These are phyloP conservation scores for Pythium diclinum DNA, from an alignment of 352 stramenopile genomes.

Conservation along the genomic window DNA sequence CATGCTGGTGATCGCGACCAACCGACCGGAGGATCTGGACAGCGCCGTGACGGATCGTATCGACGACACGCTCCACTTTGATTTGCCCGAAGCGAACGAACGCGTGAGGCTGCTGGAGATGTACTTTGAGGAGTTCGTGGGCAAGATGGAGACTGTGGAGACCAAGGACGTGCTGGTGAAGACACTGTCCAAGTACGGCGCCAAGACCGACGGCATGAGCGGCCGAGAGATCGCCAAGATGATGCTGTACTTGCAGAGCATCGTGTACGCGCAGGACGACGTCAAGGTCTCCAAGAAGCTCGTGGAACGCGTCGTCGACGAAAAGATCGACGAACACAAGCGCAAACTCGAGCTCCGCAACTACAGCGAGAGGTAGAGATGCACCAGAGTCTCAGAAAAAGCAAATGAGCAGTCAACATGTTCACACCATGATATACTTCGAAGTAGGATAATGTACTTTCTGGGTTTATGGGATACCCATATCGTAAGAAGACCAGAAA, in stretches of 20 bases:
- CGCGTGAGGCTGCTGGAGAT: constrained; percentile 62
- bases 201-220: constrained; percentile 71
- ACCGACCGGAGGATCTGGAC: constrained; percentile 78
- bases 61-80: constrained; percentile 81
- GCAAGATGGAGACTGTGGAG: constrained; percentile 22
- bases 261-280: constrained; percentile 72
- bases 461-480: too few relatives aligned
- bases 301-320: constrained; percentile 55
- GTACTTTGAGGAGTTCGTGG: constrained; percentile 68
- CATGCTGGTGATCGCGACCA: constrained; percentile 84
- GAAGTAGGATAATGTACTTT: too few relatives aligned
- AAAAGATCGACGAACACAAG: constrained; percentile 75
- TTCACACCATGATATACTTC: too few relatives aligned
- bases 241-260: constrained; percentile 83
- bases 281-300: constrained; percentile 48
- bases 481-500: too few relatives aligned
- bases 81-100: constrained; percentile 60
- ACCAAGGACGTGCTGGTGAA: constrained; percentile 32
- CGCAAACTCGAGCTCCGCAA: constrained; percentile 59
- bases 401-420: too few relatives aligned
- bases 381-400: too few relatives aligned
- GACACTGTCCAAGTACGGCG: constrained; percentile 42
- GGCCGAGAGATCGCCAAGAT: constrained; percentile 86
- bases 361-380: constrained; percentile 33
- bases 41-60: constrained; percentile 76